Percentiles rank a stretch among this genome's conserved stretches.
Conservation (phyloP, 495 filamentous ascomycete species). For the Penicillium manginii region DNA sequence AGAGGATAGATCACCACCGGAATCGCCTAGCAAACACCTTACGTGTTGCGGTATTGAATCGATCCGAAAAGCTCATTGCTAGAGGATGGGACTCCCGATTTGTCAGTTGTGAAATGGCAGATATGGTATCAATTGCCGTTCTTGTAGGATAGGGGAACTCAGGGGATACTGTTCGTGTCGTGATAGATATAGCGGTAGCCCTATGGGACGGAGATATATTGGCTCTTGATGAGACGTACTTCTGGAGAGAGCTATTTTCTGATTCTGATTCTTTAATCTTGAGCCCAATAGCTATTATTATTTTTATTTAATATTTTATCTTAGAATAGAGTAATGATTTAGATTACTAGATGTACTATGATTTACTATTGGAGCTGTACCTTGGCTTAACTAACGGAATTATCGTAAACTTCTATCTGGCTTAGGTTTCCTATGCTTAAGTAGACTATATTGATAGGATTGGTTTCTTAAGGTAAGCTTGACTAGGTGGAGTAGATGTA, state of each 20-base stretch:
- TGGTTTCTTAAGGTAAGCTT: too few relatives aligned
- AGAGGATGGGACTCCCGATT: slow-evolving; percentile 9
- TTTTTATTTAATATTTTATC: slow-evolving; percentile 9
- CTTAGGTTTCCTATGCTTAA: too few relatives aligned
- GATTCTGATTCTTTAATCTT: neutral
- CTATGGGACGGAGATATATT: slow-evolving; percentile 1
- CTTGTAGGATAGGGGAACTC: slow-evolving; percentile 5
- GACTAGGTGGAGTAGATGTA: too few relatives aligned
- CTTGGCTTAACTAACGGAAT: slow-evolving; percentile 12
- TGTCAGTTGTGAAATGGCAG: slow-evolving; percentile 5
- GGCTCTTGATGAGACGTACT: slow-evolving; percentile 8
- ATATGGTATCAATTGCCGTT: slow-evolving; percentile 7
- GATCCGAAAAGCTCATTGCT: slow-evolving; percentile 3
- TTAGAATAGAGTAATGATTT: slow-evolving; percentile 16
- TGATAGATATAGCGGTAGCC: slow-evolving; percentile 6
- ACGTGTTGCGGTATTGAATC: slow-evolving; percentile 6
- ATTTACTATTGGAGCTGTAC: slow-evolving; percentile 15
- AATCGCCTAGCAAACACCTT: slow-evolving; percentile 6
- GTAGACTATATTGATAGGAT: too few relatives aligned
- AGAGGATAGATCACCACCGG: slow-evolving; percentile 9
- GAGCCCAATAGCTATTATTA: slow-evolving; percentile 6
- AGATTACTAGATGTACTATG: slow-evolving; percentile 17
- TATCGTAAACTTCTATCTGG: too few relatives aligned
- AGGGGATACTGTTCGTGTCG: slow-evolving; percentile 8
- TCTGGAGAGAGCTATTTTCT: slow-evolving; percentile 1